A percentile compares a stretch with the other conserved stretches of the same genome.
Conservation (phyloP, 176 grass and related monocot species). For the Oryza meridionalis region DNA sequence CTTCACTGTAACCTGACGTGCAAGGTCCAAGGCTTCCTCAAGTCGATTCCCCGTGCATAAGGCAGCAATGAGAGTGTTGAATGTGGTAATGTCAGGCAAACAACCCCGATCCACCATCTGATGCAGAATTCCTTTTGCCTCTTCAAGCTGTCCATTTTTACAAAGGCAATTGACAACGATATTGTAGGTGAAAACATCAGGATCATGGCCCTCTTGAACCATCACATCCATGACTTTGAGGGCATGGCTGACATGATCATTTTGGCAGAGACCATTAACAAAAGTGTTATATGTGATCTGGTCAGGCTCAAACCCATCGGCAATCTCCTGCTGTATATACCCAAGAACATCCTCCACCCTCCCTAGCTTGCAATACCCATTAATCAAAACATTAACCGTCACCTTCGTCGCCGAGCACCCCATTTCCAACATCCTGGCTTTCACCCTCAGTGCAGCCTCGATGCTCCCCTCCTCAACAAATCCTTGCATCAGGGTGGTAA, state of each 20-base stretch:
- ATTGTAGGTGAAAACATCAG: slow-evolving; percentile 72
- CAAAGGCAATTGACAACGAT: slow-evolving; percentile 62
- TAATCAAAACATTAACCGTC: slow-evolving; percentile 70
- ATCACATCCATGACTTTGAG: slow-evolving; percentile 79
- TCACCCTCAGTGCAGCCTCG: slow-evolving; percentile 65
- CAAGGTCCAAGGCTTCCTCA: slow-evolving; percentile 85
- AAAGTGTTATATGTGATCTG: slow-evolving; percentile 72
- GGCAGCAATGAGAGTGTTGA: slow-evolving; percentile 79
- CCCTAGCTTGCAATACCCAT: slow-evolving; percentile 76
- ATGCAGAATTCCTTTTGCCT: slow-evolving; percentile 64
- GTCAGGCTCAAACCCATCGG: slow-evolving; percentile 66
- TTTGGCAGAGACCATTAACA: slow-evolving; percentile 71
- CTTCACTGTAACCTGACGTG: slow-evolving; percentile 61
- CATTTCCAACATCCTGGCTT: slow-evolving; percentile 60
- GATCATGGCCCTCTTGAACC: slow-evolving; percentile 66
- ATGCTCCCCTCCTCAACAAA: slow-evolving; percentile 86
- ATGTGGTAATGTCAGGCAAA: slow-evolving; percentile 76
- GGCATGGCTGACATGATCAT: slow-evolving; percentile 63
- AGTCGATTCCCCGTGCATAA: slow-evolving; percentile 72
- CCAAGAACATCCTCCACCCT: slow-evolving; percentile 65
- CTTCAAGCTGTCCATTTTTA: slow-evolving; percentile 64
- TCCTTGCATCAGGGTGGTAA: slow-evolving; percentile 79
- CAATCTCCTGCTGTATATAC: slow-evolving; percentile 60
- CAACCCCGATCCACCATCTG: slow-evolving; percentile 67
- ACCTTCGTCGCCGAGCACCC: slow-evolving; percentile 56